Base-by-base conservation (phyloP, 2,329 filamentous ascomycete species). In the Trichoderma arundinaceum region DNA sequence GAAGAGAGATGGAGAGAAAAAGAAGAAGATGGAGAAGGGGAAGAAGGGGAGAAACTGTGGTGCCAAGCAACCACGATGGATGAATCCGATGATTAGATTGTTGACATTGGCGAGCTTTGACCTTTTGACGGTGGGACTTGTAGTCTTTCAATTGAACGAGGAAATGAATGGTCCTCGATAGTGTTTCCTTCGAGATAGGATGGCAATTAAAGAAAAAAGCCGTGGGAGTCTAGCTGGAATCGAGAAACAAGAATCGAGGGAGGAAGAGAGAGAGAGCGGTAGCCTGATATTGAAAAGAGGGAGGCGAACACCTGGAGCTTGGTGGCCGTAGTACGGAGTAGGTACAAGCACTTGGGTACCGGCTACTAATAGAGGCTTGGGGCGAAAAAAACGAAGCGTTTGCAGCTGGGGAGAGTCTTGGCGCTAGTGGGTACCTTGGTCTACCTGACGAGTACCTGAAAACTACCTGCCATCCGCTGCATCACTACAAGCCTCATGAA, bases 221-320 rank as follows among this genome's bases (percentile, higher is more conserved):
- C 9, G 3, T 7, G 7, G 7, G 17, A 32, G 33, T 53, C 51
- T 17, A 38, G 22, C 33, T 53, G 9, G 39, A 32, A 28, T 15
- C 35, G 49, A 43, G 59, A 54, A n/a, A 35, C 4, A 17, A 54
- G 52, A 41, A 41, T 54, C 52, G 52, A 38, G 49, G 41, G 38
- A 17, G 35, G 19, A 61, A 35, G n/a, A 43, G n/a, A n/a, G 38
- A 53, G 59, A 63, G 49, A 63, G 49, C 15, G 41, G 57, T 39
- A 51, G 59, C 41, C 28, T 62, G 59, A 63, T 63, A 52, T 58
- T 58, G 48, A 51, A 63, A 63, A 28, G 49, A 63, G 59, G 59
- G 59, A 63, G 59, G 59, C 39, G 59, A 63, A 32, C 28, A 17
- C 22, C 22, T 35, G 56, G 22, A 35, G 19, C 56, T 9, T 54